These are phyloP conservation scores for Suhomyces faveliae DNA, from an alignment of 805 yeast species.

Conservation along the genomic window DNA sequence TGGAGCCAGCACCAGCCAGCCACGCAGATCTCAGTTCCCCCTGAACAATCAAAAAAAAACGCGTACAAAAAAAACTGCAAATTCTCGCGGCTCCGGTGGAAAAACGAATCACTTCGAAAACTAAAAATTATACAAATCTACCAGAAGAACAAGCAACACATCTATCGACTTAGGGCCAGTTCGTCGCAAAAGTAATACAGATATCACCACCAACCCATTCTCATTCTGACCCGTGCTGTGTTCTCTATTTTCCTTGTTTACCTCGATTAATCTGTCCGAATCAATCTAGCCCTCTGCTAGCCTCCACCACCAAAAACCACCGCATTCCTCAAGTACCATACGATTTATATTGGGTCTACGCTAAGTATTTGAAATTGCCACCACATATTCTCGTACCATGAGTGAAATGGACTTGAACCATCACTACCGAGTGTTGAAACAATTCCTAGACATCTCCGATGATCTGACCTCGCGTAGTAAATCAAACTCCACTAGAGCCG, in stretches of 20 bases:
- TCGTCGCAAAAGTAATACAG: not conserved
- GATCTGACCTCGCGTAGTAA: constrained; percentile 41
- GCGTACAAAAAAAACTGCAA: constrained; percentile 7
- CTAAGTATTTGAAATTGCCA: not conserved
- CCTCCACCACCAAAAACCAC: not conserved
- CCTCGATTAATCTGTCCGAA: not conserved
- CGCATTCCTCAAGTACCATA: not conserved
- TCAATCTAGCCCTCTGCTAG: not conserved
- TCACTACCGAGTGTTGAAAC: constrained; percentile 50
- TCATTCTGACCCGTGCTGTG: not conserved
- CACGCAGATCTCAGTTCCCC: not conserved
- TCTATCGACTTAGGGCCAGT: not conserved
- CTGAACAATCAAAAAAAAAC: constrained; percentile 6
- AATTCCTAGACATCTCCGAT: constrained; percentile 50
- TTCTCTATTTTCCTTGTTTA: not conserved
- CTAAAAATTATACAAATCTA: not conserved
- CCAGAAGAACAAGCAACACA: not conserved
- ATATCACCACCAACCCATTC: not conserved
- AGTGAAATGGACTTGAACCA: constrained; percentile 33
- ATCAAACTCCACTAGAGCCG: constrained; percentile 57
- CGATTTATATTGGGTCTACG: not conserved
- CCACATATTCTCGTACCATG: constrained; percentile 1
- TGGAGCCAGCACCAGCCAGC: not conserved
- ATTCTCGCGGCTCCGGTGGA: constrained; percentile 3
- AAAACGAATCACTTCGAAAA: not conserved